A percentile compares a stretch with the other conserved stretches of the same genome.
These are phyloP conservation scores for Wickerhamiella domercqiae DNA, from an alignment of 805 yeast genomes.

Conservation along the genomic window DNA sequence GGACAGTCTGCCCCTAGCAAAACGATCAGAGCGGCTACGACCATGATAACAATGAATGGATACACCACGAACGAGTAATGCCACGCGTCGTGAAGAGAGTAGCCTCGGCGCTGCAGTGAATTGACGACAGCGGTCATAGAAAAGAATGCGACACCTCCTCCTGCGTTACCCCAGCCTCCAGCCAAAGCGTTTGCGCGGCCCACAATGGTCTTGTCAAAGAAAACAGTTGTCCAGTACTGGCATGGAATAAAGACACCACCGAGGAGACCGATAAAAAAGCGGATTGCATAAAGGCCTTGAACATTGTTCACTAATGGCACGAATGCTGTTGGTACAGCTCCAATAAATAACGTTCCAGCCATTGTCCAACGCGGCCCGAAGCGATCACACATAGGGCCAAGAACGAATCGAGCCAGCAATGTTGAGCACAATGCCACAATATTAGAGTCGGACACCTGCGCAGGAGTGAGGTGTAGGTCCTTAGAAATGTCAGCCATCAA, in stretches of 20 bases:
- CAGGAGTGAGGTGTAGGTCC: slow-evolving; percentile 9
- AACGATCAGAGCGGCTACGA: slow-evolving; percentile 19
- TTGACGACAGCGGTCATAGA: slow-evolving; percentile 10
- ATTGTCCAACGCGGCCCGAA: slow-evolving; percentile 10
- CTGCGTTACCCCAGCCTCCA: slow-evolving; percentile 15
- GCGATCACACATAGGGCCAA: slow-evolving; percentile 11
- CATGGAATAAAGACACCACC: slow-evolving; percentile 18
- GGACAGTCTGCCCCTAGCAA: slow-evolving; percentile 26
- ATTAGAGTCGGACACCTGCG: slow-evolving; percentile 9
- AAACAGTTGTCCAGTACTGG: slow-evolving; percentile 10
- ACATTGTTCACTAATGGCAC: slow-evolving; percentile 14
- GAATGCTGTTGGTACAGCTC: slow-evolving; percentile 13
- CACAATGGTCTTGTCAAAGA: slow-evolving; percentile 10
- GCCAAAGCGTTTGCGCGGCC: slow-evolving; percentile 10
- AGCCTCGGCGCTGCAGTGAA: slow-evolving; percentile 5
- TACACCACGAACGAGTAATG: slow-evolving; percentile 17
- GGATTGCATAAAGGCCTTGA: slow-evolving; percentile 19
- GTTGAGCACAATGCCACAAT: slow-evolving; percentile 12
- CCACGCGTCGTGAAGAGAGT: slow-evolving; percentile 8
- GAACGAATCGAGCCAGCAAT: slow-evolving; percentile 8
- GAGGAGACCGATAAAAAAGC: slow-evolving; percentile 23
- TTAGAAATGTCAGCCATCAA: slow-evolving; percentile 7
- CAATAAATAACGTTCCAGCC: slow-evolving; percentile 9
- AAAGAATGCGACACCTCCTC: slow-evolving; percentile 15
- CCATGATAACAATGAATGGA: slow-evolving; percentile 22